phyloP scores from a whole-genome alignment of 2,329 filamentous ascomycete genomes.

The Calonectria multiphialidica region DNA sequence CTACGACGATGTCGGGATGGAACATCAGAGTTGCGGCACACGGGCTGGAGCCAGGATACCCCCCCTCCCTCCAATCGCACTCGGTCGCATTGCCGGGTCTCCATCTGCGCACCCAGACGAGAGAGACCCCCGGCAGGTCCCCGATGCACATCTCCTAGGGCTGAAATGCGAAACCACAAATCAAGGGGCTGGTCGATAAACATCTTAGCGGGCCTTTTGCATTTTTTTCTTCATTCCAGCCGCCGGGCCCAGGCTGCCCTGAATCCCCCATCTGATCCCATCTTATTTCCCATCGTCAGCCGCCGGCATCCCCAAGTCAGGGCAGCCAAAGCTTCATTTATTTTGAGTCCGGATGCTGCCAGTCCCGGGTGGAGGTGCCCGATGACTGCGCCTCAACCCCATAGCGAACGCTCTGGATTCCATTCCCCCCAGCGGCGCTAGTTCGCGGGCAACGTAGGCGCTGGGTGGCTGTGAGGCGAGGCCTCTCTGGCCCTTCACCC shows the following conservation, averaged over 20 bases:
- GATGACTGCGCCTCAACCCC: slow-evolving; percentile 12
- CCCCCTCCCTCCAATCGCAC: no score
- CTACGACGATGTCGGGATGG: not conserved
- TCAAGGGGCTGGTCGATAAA: slow-evolving; percentile 3
- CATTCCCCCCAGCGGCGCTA: not conserved
- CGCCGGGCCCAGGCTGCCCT: not conserved
- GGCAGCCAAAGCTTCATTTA: not conserved
- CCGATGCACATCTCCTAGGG: slow-evolving; percentile 13
- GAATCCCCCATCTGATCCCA: not conserved
- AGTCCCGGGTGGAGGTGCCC: slow-evolving; percentile 11
- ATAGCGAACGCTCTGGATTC: not conserved
- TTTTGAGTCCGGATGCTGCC: slow-evolving; percentile 4
- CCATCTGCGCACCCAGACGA: not conserved
- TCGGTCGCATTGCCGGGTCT: slow-evolving; percentile 9
- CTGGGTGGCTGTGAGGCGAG: not conserved
- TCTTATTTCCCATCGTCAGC: not conserved
- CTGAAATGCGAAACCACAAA: slow-evolving; percentile 5
- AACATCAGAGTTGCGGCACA: slow-evolving; percentile 2
- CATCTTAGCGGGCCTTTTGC: slow-evolving; percentile 3
- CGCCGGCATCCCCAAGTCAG: not conserved
- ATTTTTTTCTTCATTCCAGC: not conserved
- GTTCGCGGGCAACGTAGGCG: not conserved
- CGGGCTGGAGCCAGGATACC: not conserved
- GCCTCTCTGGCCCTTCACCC: no score
- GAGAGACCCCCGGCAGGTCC: slow-evolving; percentile 1